Evolutionary conservation across 2,329 filamentous ascomycete species (phyloP), one percentile per base, ranked within the genome.

Genomic region (Fusarium praegraminearum): DNA sequence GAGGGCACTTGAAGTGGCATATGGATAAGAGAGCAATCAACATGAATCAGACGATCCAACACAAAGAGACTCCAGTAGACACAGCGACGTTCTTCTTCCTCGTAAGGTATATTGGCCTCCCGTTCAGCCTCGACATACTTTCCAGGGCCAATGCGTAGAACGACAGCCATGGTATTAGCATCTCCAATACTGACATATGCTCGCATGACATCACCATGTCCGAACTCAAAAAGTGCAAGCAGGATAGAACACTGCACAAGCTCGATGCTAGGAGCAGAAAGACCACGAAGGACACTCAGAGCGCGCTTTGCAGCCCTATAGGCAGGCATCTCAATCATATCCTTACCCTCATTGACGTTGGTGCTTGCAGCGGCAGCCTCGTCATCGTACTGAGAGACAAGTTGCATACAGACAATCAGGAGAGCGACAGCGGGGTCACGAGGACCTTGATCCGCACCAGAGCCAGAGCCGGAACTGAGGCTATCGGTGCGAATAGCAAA

Each of bases 51-150:
- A 36, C 82, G 80, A 61, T 83, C 82, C 32, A 83, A 73, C 20
- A 83, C 80, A 61, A 83, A 80, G 43, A 83, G 73, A 3, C 77
- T 79, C 82, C 82, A 83, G 76, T 82, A 83, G 32, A 83, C 70
- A 43, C 79, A 78, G 46, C 80, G 76, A 8, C 76, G 76, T 65
- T 82, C 80, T 62, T 83, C 79, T 22, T 82, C 79, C 40, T 78
- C 76, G 28, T 71, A 75, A 28, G 69, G 63, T 11, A 78, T 72
- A 18, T 71, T 71, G 16, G 65, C 55, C 22, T 77, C 74, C 58
- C 75, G 75, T 24, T 78, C 71, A 16, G 70, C 74, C n/a, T 76
- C 74, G n/a, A 76, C 62, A 35, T 78, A 76, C 57, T 79, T 78
- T 3, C 80, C 80, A 1, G 82, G 81, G 33, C 71, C 73, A 18